Base-by-base conservation (phyloP, 2,329 filamentous ascomycete genomes). In the Penicillium verrucosum region DNA sequence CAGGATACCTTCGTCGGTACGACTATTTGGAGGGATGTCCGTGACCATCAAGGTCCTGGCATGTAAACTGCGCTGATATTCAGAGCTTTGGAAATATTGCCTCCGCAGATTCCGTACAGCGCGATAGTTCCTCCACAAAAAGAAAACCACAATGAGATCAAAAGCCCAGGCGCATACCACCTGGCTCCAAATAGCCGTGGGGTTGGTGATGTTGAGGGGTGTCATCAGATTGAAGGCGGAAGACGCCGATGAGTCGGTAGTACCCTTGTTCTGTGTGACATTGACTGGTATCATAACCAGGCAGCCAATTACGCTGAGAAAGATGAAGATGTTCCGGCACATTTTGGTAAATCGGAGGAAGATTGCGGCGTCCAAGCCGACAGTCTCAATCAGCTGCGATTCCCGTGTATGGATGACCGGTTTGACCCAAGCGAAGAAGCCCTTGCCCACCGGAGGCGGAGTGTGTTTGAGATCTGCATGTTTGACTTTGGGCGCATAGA, bases 401-500 rank as follows among this genome's bases (percentile, higher is more conserved):
- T 99, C 94, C 58, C 84, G 87, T 14, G 89, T 93, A 59, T 81
- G 84, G 75, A 92, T 81, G 32, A 99, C 78, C 0, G 93, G 92
- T 21, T 80, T 80, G 32, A 96, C 73, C 94, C 94, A 99, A 46
- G 91, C 87, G 71, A 96, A 92, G 10, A 93, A 78, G n/a, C 90
- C 89, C 70, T 89, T 95, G 54, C 89, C 90, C 67, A 97, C 82
- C 0, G 89, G 86, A 12, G 94, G 94, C 18, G 93, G 94, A 10
- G 89, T 85, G 77, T 96, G 92, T 74, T 89, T 91, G 65, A 91
- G 86, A 73, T 97, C 93, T 71, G 91, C 89, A 79, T 97, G 88
- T 73, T 96, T 96, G 47, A 95, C 81, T 72, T 95, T 93, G 40
- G 94, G 94, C 4, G 94, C 92, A 76, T 99, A 99, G 46, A 99